These are phyloP conservation scores for Ophidiomyces ophidiicola DNA, from an alignment of 2,329 filamentous ascomycete genomes.

Conservation along the genomic window DNA sequence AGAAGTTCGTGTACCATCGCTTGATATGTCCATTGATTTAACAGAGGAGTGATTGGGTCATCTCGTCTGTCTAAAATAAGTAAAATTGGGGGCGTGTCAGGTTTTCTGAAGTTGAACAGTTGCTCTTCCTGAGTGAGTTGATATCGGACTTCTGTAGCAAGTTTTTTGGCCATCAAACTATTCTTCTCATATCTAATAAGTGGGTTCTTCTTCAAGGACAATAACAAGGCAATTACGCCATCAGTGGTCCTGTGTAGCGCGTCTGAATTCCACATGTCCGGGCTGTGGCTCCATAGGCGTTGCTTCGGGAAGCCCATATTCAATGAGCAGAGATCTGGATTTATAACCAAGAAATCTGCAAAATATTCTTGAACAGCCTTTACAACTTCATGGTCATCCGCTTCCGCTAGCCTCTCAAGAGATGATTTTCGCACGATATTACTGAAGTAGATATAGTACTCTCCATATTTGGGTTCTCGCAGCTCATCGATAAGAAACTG, in stretches of 20 bases:
- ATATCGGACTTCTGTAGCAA: conserved; percentile 85
- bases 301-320: conserved; percentile 60
- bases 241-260: conserved; percentile 76
- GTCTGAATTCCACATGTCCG: conserved; percentile 85
- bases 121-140: conserved; percentile 91
- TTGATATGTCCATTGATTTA: conserved; percentile 98
- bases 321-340: conserved; percentile 81
- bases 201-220: conserved; percentile 93
- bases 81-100: conserved; percentile 87
- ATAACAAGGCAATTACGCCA: conserved; percentile 67
- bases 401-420: conserved; percentile 83
- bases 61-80: conserved; percentile 83
- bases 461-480: conserved; percentile 89
- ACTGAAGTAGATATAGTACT: conserved; percentile 95
- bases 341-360: conserved; percentile 88
- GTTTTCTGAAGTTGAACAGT: conserved; percentile 87
- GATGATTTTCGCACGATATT: conserved; percentile 96
- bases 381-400: conserved; percentile 94
- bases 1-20: conserved; percentile 98
- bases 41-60: conserved; percentile 82
- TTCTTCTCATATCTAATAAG: conserved; percentile 88
- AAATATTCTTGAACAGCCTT: conserved; percentile 91
- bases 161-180: conserved; percentile 78
- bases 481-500: conserved; percentile 91
- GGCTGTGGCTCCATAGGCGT: conserved; percentile 65